Evolutionary conservation across 1,284 basidiomycete species (phyloP), one percentile per base, ranked within the genome.

Genomic region (Apiotrichum sp.): DNA sequence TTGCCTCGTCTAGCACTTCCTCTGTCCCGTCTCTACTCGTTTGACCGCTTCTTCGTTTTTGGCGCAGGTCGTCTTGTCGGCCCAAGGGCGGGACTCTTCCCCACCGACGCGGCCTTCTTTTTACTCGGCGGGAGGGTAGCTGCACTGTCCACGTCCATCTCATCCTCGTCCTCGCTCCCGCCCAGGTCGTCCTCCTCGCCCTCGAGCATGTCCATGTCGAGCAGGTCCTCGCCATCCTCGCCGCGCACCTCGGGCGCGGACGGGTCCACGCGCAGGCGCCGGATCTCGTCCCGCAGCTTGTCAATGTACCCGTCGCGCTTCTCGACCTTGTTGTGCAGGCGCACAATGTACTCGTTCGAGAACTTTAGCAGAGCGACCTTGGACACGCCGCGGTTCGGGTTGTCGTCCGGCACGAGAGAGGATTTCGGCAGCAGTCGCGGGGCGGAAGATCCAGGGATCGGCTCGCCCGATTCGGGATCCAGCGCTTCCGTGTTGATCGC

Each of bases 301-400:
- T 77, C 79, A 67, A 98, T 87, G 73, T 92, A 91, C 47, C 80
- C 80, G 68, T 98, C 92, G 50, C 95, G 79, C 68, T 91, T 80
- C 53, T 88, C 86, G 47, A 97, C 82, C 43, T 91, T 83, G 47
- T 80, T 85, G 63, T 86, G 87, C 62, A 95, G 78, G 59, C 84
- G 79, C 48, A 85, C 80, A 56, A 96, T 86, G 68, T 85, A 93
- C 72, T 93, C 88, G 71, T 96, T 96, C 50, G 86, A 87, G 68
- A 89, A 91, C 53, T 91, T 83, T 57, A 98, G 75, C 36, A 98
- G 78, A 67, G 96, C 93, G 57, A 98, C 81, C 79, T 98, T 98
- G 78, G 87, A 89, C 45, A 98, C 90, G n/a, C 88, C 87, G 66
- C 93, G 86, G 75, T 96, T 96, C 32, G 92, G 92, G 40, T 92